Evolutionary conservation across 75 land plant species (phyloP).

Genomic region (Cryptomeria japonica): DNA sequence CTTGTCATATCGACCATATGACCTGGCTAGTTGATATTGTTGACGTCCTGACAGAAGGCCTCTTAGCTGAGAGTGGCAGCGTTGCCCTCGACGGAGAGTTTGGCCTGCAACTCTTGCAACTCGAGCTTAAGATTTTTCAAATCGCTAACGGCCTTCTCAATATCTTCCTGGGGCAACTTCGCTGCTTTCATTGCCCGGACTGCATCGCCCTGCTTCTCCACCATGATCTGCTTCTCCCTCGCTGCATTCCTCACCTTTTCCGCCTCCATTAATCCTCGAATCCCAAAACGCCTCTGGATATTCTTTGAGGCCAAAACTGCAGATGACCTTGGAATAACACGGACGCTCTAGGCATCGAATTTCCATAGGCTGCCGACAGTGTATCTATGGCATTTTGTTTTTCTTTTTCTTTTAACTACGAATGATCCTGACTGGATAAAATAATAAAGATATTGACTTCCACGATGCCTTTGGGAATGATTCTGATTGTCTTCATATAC

Average conservation of each 20-base stretch:
- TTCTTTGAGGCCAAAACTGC: no score
- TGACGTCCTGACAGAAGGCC: slow-evolving; percentile 66
- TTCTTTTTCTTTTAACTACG: no score
- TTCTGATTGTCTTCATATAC: no score
- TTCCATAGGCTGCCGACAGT: no score
- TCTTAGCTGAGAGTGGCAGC: slow-evolving; percentile 36
- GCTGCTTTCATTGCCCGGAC: slow-evolving; percentile 51
- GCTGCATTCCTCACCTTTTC: slow-evolving; percentile 38
- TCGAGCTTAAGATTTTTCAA: slow-evolving; percentile 33
- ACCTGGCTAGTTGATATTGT: no score
- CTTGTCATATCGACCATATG: no score
- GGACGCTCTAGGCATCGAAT: no score
- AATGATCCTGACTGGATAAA: no score
- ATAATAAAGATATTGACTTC: no score
- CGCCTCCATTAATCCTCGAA: slow-evolving; percentile 23
- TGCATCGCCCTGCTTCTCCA: slow-evolving; percentile 36
- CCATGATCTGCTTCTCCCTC: slow-evolving; percentile 35
- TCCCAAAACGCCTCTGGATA: not conserved
- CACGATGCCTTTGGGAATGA: no score
- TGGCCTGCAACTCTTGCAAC: slow-evolving; percentile 21
- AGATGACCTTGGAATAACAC: no score
- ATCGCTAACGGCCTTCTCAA: slow-evolving; percentile 44
- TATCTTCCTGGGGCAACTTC: slow-evolving; percentile 23
- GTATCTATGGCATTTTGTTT: no score
- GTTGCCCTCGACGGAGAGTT: slow-evolving; percentile 27